A percentile compares a stretch with the other conserved stretches of the same genome.
Conservation (phyloP, 148 eudicot species). For the Rhododendron ovatum region DNA sequence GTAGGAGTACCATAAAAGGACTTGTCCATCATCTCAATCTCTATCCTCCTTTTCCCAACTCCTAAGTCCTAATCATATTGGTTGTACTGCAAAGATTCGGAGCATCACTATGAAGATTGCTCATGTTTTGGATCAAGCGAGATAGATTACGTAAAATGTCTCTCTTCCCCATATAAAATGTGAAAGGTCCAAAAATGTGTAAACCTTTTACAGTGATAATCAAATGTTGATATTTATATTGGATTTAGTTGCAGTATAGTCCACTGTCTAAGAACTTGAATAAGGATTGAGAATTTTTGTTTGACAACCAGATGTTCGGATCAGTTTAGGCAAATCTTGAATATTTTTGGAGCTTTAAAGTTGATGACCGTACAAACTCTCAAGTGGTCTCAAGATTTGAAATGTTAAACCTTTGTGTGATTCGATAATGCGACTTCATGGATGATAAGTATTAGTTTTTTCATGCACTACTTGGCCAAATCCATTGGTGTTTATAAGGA, state of each 20-base stretch:
- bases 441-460: not conserved
- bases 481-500: not conserved
- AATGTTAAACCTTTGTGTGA: not conserved
- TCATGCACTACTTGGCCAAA: too few species aligned
- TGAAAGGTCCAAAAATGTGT: not conserved
- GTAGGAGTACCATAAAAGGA: slow-evolving; percentile 3
- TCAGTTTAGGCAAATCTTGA: accelerated
- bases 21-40: slow-evolving; percentile 5
- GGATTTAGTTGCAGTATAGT: not conserved
- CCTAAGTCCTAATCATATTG: not conserved
- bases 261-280: not conserved
- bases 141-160: not conserved
- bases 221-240: not conserved
- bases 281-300: not conserved
- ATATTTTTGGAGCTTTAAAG: not conserved
- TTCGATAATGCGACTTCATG: too few species aligned
- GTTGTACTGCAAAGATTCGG: slow-evolving; percentile 1
- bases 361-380: not conserved
- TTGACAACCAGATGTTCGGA: too few species aligned
- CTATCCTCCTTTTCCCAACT: not conserved
- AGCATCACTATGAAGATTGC: not conserved
- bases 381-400: not conserved
- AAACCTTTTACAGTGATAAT: not conserved
- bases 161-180: not conserved
- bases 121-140: not conserved